phyloP scores from a whole-genome alignment of 306 rosid genomes.

The Rosa persica region DNA sequence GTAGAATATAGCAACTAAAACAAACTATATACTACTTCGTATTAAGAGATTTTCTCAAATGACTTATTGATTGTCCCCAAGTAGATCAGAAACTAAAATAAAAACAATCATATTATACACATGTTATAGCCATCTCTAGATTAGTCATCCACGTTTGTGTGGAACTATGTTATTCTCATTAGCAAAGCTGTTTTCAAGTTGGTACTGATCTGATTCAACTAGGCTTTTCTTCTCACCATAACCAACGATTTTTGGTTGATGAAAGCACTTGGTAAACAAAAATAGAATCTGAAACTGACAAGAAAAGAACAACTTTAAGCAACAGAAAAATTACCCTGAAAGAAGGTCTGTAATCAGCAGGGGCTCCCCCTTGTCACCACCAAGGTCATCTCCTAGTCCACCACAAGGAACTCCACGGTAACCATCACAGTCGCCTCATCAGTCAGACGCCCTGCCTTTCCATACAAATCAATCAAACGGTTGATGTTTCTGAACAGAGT shows the following conservation, averaged over 20 bases:
- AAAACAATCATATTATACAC: too few relatives aligned
- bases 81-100: too few relatives aligned
- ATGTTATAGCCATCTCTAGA: too few relatives aligned
- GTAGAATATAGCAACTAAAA: not conserved
- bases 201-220: too few relatives aligned
- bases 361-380: conserved; percentile 52
- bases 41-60: not conserved
- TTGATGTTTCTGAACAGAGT: conserved; percentile 47
- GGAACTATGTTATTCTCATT: too few relatives aligned
- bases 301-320: not conserved
- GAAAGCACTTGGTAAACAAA: too few relatives aligned
- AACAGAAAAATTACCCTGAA: conserved; percentile 36
- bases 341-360: conserved; percentile 51
- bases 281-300: too few relatives aligned
- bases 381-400: conserved; percentile 47
- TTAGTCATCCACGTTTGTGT: too few relatives aligned
- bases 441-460: conserved; percentile 74
- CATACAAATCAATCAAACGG: conserved; percentile 82
- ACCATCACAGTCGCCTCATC: conserved; percentile 51
- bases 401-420: conserved; percentile 51
- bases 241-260: too few relatives aligned
- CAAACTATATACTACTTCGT: not conserved
- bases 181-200: too few relatives aligned
- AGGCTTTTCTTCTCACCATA: too few relatives aligned
- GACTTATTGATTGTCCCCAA: not conserved